phyloP scores from a whole-genome alignment of 2,329 filamentous ascomycete species.

The Fusarium napiforme region DNA sequence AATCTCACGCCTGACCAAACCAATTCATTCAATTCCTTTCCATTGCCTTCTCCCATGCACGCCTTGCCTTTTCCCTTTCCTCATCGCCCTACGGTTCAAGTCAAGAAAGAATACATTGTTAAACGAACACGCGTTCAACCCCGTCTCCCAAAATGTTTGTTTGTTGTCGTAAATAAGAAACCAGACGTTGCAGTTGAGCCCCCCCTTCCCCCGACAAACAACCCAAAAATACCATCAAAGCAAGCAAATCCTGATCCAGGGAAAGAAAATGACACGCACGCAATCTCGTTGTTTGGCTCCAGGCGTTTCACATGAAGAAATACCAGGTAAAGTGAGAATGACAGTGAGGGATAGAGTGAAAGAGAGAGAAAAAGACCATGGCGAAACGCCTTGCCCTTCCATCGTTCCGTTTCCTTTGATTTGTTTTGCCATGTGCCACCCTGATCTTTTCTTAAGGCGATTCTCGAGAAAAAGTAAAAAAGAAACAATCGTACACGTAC shows the following conservation, averaged over 20 bases:
- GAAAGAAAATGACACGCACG: slow-evolving; percentile 42
- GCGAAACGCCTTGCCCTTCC: slow-evolving; percentile 39
- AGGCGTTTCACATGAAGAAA: slow-evolving; percentile 22
- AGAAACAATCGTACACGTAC: slow-evolving; percentile 54
- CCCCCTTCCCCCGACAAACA: slow-evolving; percentile 40
- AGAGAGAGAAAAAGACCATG: slow-evolving; percentile 34
- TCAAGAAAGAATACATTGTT: slow-evolving; percentile 44
- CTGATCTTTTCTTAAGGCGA: slow-evolving; percentile 47
- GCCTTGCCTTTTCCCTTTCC: slow-evolving; percentile 33
- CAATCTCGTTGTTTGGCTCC: slow-evolving; percentile 39
- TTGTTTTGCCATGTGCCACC: slow-evolving; percentile 42
- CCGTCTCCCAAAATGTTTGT: slow-evolving; percentile 37
- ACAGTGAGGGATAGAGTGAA: slow-evolving; percentile 24
- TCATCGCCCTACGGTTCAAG: slow-evolving; percentile 22
- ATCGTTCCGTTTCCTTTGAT: slow-evolving; percentile 26
- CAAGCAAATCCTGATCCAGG: slow-evolving; percentile 40
- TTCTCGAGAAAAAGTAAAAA: slow-evolving; percentile 45
- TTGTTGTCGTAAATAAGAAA: slow-evolving; percentile 34
- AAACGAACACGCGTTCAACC: slow-evolving; percentile 42
- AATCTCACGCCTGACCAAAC: slow-evolving; percentile 39
- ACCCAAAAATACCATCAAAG: slow-evolving; percentile 42
- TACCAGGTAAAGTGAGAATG: slow-evolving; percentile 34
- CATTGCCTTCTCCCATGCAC: slow-evolving; percentile 37
- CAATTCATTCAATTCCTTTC: slow-evolving; percentile 31
- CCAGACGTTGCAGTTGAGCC: slow-evolving; percentile 42